These are phyloP conservation scores for Quercus phellos DNA, from an alignment of 331 rosid genomes.

Conservation along the genomic window DNA sequence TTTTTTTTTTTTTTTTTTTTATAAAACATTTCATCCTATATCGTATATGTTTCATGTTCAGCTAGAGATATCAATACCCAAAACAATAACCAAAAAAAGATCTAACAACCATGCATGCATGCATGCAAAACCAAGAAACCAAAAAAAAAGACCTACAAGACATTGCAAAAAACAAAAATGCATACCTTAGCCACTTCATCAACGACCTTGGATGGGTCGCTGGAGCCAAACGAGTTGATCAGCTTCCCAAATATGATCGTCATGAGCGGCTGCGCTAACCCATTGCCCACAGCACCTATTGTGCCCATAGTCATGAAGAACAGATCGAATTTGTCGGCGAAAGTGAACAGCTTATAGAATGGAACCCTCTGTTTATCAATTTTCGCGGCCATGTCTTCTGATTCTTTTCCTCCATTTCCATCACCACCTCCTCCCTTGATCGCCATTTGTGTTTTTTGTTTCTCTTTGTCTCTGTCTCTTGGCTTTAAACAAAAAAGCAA, in stretches of 20 bases:
- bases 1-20: too few relatives aligned
- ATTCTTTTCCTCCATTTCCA: neutral
- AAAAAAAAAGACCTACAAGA: too few relatives aligned
- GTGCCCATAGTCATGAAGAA: constrained; percentile 53
- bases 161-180: neutral
- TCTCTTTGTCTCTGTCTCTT: too few relatives aligned
- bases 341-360: constrained; percentile 54
- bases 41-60: too few relatives aligned
- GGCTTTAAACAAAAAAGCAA: too few relatives aligned
- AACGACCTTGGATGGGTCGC: constrained; percentile 22
- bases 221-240: constrained; percentile 53
- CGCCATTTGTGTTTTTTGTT: neutral
- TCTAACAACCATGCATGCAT: too few relatives aligned
- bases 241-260: constrained; percentile 54
- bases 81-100: too few relatives aligned
- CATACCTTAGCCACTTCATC: constrained; percentile 50
- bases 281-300: constrained; percentile 45
- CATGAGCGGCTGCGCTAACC: constrained; percentile 68
- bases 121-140: neutral
- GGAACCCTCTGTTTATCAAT: constrained; percentile 39
- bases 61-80: too few relatives aligned
- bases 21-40: too few relatives aligned
- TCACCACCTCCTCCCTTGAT: neutral
- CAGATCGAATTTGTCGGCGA: constrained; percentile 53
- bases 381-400: neutral